phyloP scores from a whole-genome alignment of 2,329 filamentous ascomycete genomes.

The Fusarium albosuccineum region DNA sequence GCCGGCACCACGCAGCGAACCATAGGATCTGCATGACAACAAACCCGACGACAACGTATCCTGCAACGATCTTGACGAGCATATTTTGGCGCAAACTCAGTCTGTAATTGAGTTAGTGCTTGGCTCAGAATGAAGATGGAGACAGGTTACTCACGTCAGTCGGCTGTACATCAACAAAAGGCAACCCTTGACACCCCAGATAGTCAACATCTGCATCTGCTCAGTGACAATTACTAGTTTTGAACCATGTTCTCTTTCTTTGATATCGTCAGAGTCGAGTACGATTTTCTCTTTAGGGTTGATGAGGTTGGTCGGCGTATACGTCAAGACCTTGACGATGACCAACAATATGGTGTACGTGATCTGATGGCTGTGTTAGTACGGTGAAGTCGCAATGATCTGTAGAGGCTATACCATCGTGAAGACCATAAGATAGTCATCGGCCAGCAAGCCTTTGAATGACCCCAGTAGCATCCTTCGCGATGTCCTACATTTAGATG shows the following conservation, averaged over 20 bases:
- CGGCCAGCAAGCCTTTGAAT: slow-evolving; percentile 61
- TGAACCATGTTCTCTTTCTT: slow-evolving; percentile 62
- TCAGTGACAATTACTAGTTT: slow-evolving; percentile 73
- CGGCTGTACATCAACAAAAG: slow-evolving; percentile 67
- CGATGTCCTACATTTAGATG: slow-evolving; percentile 47
- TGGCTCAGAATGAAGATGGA: rapidly evolving
- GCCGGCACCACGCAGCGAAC: slow-evolving; percentile 64
- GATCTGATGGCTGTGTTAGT: slow-evolving; percentile 10
- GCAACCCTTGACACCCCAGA: slow-evolving; percentile 66
- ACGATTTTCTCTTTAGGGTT: slow-evolving; percentile 57
- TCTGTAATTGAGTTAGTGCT: slow-evolving; percentile 34
- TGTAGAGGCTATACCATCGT: slow-evolving; percentile 64
- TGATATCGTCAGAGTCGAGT: slow-evolving; percentile 60
- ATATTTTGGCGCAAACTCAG: slow-evolving; percentile 58
- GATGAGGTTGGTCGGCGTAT: slow-evolving; percentile 69
- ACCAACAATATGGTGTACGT: slow-evolving; percentile 40
- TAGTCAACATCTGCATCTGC: slow-evolving; percentile 69
- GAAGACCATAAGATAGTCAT: slow-evolving; percentile 68
- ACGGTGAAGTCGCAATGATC: too few relatives aligned
- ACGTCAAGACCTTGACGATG: slow-evolving; percentile 39
- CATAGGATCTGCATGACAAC: slow-evolving; percentile 64
- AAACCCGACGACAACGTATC: slow-evolving; percentile 58
- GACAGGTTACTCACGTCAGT: slow-evolving; percentile 55
- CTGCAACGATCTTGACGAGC: slow-evolving; percentile 59
- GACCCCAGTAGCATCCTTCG: slow-evolving; percentile 57